Percentiles rank a stretch among this genome's conserved stretches.
These are phyloP conservation scores for Plectosphaerella plurivora DNA, from an alignment of 2,329 filamentous ascomycete genomes.

Conservation along the genomic window DNA sequence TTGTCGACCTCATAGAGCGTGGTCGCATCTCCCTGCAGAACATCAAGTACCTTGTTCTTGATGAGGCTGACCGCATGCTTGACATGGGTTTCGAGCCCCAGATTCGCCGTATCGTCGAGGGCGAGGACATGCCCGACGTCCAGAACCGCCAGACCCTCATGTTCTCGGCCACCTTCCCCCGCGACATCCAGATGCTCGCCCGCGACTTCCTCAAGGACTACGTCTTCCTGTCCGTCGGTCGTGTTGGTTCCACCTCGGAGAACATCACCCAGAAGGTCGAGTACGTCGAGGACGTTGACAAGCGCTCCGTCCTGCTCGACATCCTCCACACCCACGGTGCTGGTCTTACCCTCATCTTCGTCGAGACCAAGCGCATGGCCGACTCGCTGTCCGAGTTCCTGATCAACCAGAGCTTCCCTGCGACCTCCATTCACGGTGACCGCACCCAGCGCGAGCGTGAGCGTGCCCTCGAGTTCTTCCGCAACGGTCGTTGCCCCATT, in stretches of 20 bases:
- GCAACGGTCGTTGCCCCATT: slow-evolving; percentile 91
- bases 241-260: slow-evolving; percentile 98
- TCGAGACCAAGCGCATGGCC: slow-evolving; percentile 99
- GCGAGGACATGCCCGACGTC: slow-evolving; percentile 92
- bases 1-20: slow-evolving; percentile 97
- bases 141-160: slow-evolving; percentile 92
- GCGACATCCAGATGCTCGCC: slow-evolving; percentile 98
- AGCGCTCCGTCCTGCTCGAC: slow-evolving; percentile 94
- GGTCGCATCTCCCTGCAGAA: slow-evolving; percentile 95
- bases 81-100: slow-evolving; percentile 99
- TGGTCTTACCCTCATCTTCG: slow-evolving; percentile 93
- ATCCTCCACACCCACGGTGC: slow-evolving; percentile 92
- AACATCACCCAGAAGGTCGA: slow-evolving; percentile 99
- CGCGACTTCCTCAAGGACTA: slow-evolving; percentile 99
- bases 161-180: slow-evolving; percentile 99
- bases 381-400: slow-evolving; percentile 97
- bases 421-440: slow-evolving; percentile 97
- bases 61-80: slow-evolving; percentile 99
- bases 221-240: slow-evolving; percentile 96
- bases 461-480: slow-evolving; percentile 95
- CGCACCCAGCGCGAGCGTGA: slow-evolving; percentile 98
- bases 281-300: slow-evolving; percentile 95
- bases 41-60: slow-evolving; percentile 98
- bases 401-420: slow-evolving; percentile 97
- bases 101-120: slow-evolving; percentile 96